These are phyloP conservation scores for Ottelia alismoides DNA, from an alignment of 106 monocot species.

Conservation along the genomic window DNA sequence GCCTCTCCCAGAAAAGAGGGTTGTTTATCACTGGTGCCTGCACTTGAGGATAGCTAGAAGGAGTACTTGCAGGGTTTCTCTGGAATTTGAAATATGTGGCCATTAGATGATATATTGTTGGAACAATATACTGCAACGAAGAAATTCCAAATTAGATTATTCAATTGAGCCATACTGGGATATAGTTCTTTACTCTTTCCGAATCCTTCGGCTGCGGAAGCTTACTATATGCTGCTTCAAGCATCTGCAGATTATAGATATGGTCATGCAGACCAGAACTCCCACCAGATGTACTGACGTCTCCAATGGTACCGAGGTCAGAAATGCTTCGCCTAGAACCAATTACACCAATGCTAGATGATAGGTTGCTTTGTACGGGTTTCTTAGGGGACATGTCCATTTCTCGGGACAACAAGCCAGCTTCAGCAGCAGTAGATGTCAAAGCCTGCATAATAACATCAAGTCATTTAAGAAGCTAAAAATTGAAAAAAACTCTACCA, in stretches of 20 bases:
- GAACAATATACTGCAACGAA: too few relatives aligned
- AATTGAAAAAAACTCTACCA: not conserved
- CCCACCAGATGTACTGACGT: conserved; percentile 41
- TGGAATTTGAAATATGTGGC: too few relatives aligned
- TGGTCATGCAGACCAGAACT: conserved; percentile 61
- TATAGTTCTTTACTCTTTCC: conserved; percentile 65
- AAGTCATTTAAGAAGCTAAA: conserved; percentile 1
- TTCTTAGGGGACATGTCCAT: conserved; percentile 69
- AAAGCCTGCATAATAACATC: conserved; percentile 20
- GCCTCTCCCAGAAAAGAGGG: conserved; percentile 86
- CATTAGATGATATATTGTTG: too few relatives aligned
- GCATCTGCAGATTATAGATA: conserved; percentile 76
- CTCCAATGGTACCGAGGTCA: conserved; percentile 88
- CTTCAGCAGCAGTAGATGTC: conserved; percentile 36
- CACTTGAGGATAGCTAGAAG: conserved; percentile 78
- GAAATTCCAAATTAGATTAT: too few relatives aligned
- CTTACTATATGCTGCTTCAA: conserved; percentile 72
- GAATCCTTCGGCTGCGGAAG: conserved; percentile 95
- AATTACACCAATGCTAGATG: conserved; percentile 79
- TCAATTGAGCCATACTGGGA: conserved; percentile 59
- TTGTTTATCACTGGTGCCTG: conserved; percentile 72
- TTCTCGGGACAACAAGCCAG: conserved; percentile 38
- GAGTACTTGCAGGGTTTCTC: conserved; percentile 75
- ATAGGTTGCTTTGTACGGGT: conserved; percentile 49
- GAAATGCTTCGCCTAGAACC: conserved; percentile 84